Conservation (phyloP, 1,284 basidiomycete genomes). For the Termitomyces sp. region DNA sequence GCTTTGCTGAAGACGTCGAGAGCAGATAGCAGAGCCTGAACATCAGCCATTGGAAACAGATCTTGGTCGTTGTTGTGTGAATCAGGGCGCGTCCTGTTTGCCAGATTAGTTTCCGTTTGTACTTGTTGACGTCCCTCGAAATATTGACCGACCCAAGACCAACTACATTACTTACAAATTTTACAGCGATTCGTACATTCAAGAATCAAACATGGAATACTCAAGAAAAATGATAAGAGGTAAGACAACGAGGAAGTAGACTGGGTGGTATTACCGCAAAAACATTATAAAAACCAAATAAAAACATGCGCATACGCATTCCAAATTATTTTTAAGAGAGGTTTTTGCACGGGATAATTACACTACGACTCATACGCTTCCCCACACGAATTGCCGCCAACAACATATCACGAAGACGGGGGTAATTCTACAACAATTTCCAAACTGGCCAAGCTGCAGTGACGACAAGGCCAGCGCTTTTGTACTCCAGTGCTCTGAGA, state of each 20-base stretch:
- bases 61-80: conserved; percentile 15
- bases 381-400: conserved; percentile 26
- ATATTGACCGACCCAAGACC: no score
- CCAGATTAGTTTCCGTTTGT: conserved; percentile 13
- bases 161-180: no score
- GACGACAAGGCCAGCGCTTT: no score
- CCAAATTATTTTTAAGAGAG: no score
- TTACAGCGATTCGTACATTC: neutral
- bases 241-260: neutral
- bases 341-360: no score
- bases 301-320: neutral
- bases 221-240: neutral
- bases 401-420: conserved; percentile 29
- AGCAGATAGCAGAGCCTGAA: conserved; percentile 67
- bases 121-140: conserved; percentile 10
- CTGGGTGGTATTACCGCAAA: neutral
- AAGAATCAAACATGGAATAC: neutral
- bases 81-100: conserved; percentile 7
- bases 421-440: conserved; percentile 29
- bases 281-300: neutral
- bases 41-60: conserved; percentile 48
- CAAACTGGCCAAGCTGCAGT: conserved; percentile 27
- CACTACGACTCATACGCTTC: conserved; percentile 18
- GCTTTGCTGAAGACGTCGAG: conserved; percentile 71
- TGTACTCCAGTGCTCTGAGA: conserved; percentile 10